Evolutionary conservation across 257 asterid species (phyloP), one percentile per base, ranked within the genome.

Genomic region (Nicotiana noctiflora): DNA sequence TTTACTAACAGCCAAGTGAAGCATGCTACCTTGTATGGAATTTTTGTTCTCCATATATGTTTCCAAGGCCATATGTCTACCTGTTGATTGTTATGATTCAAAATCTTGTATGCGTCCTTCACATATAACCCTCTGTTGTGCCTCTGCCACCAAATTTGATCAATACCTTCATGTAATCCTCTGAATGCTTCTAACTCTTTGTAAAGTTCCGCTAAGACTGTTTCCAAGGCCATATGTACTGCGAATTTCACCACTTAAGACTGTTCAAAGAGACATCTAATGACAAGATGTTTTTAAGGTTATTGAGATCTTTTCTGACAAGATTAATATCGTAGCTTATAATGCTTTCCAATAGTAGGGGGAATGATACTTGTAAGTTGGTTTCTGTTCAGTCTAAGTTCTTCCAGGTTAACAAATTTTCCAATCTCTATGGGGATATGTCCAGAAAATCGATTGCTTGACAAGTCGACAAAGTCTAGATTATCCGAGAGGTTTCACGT

Each of bases 331-430:
- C 9, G 19, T 9, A 82, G 75, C 53, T 32, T 60, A 11, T 46
- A 27, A 34, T 82, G 85, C n/a, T 66, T 76, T 3, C 77, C 85
- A 72, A 82, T 79, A 3, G 51, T 61, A n/a, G 0, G 5, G 3
- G 82, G 85, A 49, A 85, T 82, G 21, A 18, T 79, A 51, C 80
- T 79, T 37, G 51, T 82, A 55, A 82, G 65, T 17, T 75, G 76
- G 60, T 82, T 85, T 12, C 37, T 18, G 4, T 19, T 46, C 75
- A 82, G 21, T 17, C 29, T 49, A 9, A 85, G 67, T 5, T n/a
- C 75, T 62, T 74, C 81, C 76, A 85, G 32, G n/a, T 57, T 56
- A 46, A 44, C 1, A 8, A 82, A 76, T 8, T 44, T 56, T 51
- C 67, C 82, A 52, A 79, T 79, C 13, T 66, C 84, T 29, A 72